Percentiles rank a stretch among this genome's conserved stretches.
Evolutionary conservation across 768 basidiomycete species (phyloP).

Genomic region (Mycena pura): DNA sequence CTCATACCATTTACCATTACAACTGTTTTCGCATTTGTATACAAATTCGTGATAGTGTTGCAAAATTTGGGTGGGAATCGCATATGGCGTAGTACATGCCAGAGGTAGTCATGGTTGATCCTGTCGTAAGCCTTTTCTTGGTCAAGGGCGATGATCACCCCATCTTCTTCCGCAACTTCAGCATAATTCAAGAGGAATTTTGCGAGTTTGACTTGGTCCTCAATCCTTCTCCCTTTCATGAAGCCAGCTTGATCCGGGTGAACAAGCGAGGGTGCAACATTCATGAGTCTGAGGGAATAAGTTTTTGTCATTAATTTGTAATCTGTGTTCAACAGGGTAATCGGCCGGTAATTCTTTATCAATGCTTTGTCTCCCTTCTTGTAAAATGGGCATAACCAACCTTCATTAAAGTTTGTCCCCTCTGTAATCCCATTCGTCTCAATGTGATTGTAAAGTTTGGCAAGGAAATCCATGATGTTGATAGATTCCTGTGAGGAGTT

Average conservation of each 20-base stretch:
- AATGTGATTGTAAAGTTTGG: background rate
- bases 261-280: background rate
- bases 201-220: constrained; percentile 30
- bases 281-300: constrained; percentile 5
- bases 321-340: constrained; percentile 5
- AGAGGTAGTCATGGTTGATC: constrained; percentile 28
- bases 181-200: too few species aligned
- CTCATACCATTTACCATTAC: constrained; percentile 22
- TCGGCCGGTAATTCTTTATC: constrained; percentile 5
- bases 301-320: constrained; percentile 9
- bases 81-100: background rate
- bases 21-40: constrained; percentile 10
- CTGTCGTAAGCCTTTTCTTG: too few species aligned
- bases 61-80: constrained; percentile 20
- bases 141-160: too few species aligned
- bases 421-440: background rate
- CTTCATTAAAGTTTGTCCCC: background rate
- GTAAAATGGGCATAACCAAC: background rate
- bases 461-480: background rate
- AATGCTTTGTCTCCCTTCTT: background rate
- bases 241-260: constrained; percentile 29
- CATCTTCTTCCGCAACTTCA: too few species aligned
- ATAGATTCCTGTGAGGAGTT: too few species aligned
- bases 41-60: constrained; percentile 25
- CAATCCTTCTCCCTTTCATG: constrained; percentile 29